Evolutionary conservation across 805 yeast species (phyloP), one percentile per base, ranked within the genome.

Genomic region (Lipomyces anomalus): DNA sequence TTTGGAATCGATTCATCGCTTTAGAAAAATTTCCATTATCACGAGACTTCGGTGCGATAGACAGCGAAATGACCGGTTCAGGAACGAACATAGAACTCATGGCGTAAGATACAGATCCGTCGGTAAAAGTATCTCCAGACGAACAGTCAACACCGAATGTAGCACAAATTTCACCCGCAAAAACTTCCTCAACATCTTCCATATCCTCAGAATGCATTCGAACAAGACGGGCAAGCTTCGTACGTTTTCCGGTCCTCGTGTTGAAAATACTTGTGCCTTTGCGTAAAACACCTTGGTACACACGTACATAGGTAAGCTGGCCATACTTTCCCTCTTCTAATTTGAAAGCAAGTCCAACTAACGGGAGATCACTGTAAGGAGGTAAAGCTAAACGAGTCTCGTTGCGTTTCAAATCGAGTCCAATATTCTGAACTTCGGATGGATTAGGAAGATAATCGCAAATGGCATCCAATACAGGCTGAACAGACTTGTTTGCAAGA

Each of bases 51-150:
- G 99, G 98, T 30, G 79, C 74, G 60, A 92, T 83, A 16, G 96
- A 82, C 48, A 92, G 73, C 4, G 98, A 92, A 43, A 92, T 90
- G 53, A 92, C 99, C 1, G 99, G 95, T 66, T 92, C 99, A 4
- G 99, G 99, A 52, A 92, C 98, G 69, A 74, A 92, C 98, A 92
- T 92, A 4, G 97, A 87, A 46, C 94, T 80, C 97, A 92, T 90
- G 44, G 98, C 81, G 59, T 84, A 82, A 59, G 80, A 73, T 44
- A 80, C 71, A 11, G 75, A 72, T 44, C 92, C 95, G 56, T 86
- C 95, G 38, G 95, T 82, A 67, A 92, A 92, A 11, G 97, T 87
- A 63, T 92, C 98, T 62, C 99, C 99, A 11, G 98, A 92, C 7
- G 97, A 81, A 75, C 99, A 92, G 67, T 92, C 98, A 57, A 92